Evolutionary conservation across 2,329 filamentous ascomycete species (phyloP), one percentile per base, ranked within the genome.

Genomic region (Aspergillus pseudoviridinutans): DNA sequence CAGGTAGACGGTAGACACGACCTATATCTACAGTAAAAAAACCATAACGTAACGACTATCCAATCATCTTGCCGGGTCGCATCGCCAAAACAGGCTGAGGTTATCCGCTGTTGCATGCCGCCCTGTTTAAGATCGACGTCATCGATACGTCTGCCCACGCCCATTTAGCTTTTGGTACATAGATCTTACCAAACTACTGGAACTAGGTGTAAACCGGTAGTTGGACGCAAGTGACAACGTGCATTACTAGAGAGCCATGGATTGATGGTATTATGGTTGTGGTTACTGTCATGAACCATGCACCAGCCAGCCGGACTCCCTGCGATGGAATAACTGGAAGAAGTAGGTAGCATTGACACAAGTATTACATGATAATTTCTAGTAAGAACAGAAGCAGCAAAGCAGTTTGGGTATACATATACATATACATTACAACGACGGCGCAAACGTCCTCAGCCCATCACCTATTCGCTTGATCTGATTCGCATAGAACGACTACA

Each of bases 391-490:
- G 3, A 25, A 25, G 3, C 24, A 12, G 28, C 28, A n/a, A 42
- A 20, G 38, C 38, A 42, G 38, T 20, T 1, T 12, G 38, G 17
- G 38, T 17, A 49, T 10, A 32, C 2, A 50, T 8, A 27, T 10
- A 32, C 1, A 50, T 8, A 27, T n/a, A 27, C 49, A 50, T 56
- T 24, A 49, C 12, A 25, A 50, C 10, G n/a, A 51, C 42, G 65
- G 65, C 25, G 56, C 47, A 46, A 56, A 51, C 3, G 65, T 64
- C 54, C 49, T 61, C 56, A 68, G 35, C 6, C 66, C 65, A 49
- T 60, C 62, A 0, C 60, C 67, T 53, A 73, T 62, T 49, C 69
- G 61, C 41, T 64, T 56, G 42, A 73, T 71, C 60, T 73, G 70
- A 4, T 25, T 49, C 12, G 54, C 55, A 52, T 71, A 72, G 55